Evolutionary conservation across 805 yeast genomes (phyloP).

Genomic region (Sugiyamaella qingdaonensis): DNA sequence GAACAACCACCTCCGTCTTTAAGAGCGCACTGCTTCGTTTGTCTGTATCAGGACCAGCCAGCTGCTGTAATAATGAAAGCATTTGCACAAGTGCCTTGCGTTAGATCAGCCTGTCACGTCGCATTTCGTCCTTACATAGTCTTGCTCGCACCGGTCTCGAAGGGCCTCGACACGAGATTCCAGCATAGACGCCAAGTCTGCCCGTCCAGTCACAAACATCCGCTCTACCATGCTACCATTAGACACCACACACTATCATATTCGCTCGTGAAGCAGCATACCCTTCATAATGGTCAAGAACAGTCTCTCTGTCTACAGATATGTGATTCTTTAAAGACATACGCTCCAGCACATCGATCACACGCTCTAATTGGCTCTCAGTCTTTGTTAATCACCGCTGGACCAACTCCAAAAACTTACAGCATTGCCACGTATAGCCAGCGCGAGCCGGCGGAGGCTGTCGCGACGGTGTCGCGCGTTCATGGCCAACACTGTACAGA

Average conservation of each 20-base stretch:
- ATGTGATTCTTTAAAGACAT: conserved; percentile 34
- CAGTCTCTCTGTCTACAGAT: conserved; percentile 16
- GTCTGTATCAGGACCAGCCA: not conserved
- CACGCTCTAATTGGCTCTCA: not conserved
- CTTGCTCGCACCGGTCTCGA: conserved; percentile 14
- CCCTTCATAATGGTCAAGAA: conserved; percentile 19
- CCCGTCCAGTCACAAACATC: conserved; percentile 28
- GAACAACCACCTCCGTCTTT: not conserved
- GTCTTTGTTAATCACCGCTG: not conserved
- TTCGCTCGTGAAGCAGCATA: not conserved
- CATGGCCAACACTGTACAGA: not conserved
- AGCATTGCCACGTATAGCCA: not conserved
- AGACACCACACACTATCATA: not conserved
- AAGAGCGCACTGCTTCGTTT: not conserved
- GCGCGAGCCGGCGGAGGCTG: not conserved
- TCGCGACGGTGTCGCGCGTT: conserved; percentile 5
- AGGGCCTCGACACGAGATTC: conserved; percentile 18
- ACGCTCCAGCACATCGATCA: not conserved
- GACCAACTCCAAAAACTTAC: not conserved
- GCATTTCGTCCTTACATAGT: conserved; percentile 14
- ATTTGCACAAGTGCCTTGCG: not conserved
- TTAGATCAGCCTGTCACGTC: not conserved
- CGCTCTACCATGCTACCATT: conserved; percentile 24
- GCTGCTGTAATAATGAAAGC: not conserved
- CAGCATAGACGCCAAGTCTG: conserved; percentile 28